Percentiles rank a stretch among this genome's conserved stretches.
phyloP scores from a whole-genome alignment of 768 basidiomycete species.

The Collybia sordida region DNA sequence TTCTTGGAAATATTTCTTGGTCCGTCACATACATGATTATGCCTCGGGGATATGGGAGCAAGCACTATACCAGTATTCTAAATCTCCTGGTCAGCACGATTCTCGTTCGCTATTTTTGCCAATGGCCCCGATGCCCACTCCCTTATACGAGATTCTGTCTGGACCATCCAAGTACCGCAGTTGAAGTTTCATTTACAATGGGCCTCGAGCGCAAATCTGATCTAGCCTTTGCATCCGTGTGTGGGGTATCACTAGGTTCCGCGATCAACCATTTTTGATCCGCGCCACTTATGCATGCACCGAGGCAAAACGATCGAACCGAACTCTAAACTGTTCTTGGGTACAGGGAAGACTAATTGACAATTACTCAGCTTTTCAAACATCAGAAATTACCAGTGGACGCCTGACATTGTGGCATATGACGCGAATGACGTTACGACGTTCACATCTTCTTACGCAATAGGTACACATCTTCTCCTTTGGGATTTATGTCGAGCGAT shows the following conservation, averaged over 20 bases:
- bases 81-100: no score
- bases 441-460: slow-evolving; percentile 37
- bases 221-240: slow-evolving; percentile 55
- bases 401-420: slow-evolving; percentile 37
- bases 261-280: neutral
- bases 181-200: slow-evolving; percentile 32
- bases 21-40: slow-evolving; percentile 23
- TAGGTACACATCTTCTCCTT: slow-evolving; percentile 20
- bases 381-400: slow-evolving; percentile 36
- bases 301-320: slow-evolving; percentile 15
- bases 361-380: slow-evolving; percentile 27
- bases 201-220: slow-evolving; percentile 58
- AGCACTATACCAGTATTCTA: no score
- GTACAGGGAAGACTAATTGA: neutral
- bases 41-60: neutral
- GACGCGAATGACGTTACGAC: slow-evolving; percentile 33
- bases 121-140: slow-evolving; percentile 28
- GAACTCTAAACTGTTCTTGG: neutral
- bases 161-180: neutral
- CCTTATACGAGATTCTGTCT: slow-evolving; percentile 18
- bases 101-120: no score
- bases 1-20: slow-evolving; percentile 38
- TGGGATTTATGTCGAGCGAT: neutral
- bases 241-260: slow-evolving; percentile 20
- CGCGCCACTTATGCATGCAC: slow-evolving; percentile 19